Base-by-base conservation (phyloP, 371 early-diverging fungal genomes). In the Dinochytrium kinnereticum region DNA sequence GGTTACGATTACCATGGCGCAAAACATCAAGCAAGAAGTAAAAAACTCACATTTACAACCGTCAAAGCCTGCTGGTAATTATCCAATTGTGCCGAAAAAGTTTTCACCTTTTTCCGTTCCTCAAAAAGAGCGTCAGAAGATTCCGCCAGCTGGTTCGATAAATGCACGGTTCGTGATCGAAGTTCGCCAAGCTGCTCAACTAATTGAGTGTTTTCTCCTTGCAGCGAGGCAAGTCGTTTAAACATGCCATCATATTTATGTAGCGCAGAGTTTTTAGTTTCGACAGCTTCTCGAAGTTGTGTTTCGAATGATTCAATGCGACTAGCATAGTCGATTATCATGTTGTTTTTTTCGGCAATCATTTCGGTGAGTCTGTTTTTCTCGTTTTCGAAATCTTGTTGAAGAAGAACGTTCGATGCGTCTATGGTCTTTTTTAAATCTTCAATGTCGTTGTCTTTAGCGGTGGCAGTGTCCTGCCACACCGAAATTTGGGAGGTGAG, bases 171-270 rank as follows among this genome's bases (percentile, higher is more conserved):
- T 2, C 65, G 36, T 5, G 51, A 21, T n/a, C 75, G 26, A 5
- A 70, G 59, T 36, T 75, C 75, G 10, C 21, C 66, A 36, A 75
- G 51, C 26, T 59, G 70, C 19, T 64, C 59, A 36, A 75, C 53
- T 13, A 71, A 61, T 19, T 44, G 34, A 31, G 64, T 53, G 59
- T 75, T 75, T 26, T 75, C 75, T 13, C 21, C 38, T 28, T 70
- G 67, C 19, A 75, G 59, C n/a, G 34, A 53, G 13, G 71, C 33
- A 24, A 67, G 53, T 10, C 74, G 69, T 10, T 61, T 31, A 13
- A 55, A 44, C 38, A 49, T 36, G 7, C 21, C 49, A 3, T 17
- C 34, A 51, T 34, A 33, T 26, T 67, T 65, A 19, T 50, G 28
- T 30, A 64, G 26, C 15, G 61, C 61, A 13, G 61, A 30, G 19